Evolutionary conservation across 2,329 filamentous ascomycete genomes (phyloP), one percentile per base, ranked within the genome.

Genomic region (Rutstroemia sp.): DNA sequence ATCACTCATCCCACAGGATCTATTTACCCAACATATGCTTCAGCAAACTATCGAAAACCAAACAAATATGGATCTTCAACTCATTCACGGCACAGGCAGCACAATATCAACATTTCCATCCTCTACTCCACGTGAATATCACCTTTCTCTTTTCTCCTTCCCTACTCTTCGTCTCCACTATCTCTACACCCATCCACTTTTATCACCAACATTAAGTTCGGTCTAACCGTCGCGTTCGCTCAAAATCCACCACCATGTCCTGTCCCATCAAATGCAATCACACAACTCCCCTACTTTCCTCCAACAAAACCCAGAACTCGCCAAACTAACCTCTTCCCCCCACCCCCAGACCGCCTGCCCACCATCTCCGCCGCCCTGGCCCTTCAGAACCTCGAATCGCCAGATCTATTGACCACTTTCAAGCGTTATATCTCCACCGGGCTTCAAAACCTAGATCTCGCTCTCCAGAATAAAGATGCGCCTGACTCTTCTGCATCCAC

Each of bases 351-450:
- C 73, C 83, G 88, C 51, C 75, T 92, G 53, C 86, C 89, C 38
- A 89, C 89, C 1, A 78, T 92, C 49, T 89, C 87, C 17, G 89
- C 88, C 30, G 87, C 87, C 1, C 80, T 89, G 66, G 87, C 84
- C 7, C 74, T 92, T 46, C 77, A 85, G 57, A 77, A 81, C 23
- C 72, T 88, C 46, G 75, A 79, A 48, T 72, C 75, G 30, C 30
- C 30, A 48, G 47, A 42, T 42, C 39, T 42, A 10, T 8, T 3
- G 3, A 19, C 17, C 21, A 74, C 78, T 55, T 71, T 75, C 17
- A 73, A 73, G 14, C 76, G 75, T 58, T 75, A 75, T 55, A 71
- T 88, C 21, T 73, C 81, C 1, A 87, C 83, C 1, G 77, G 82
- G 2, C 66, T 88, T 5, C 65, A 68, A 21, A 68, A 69, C 5